Percentiles rank a stretch among this genome's conserved stretches.
Evolutionary conservation across 164 flowering plant species (phyloP).

Genomic region (Vitis vinifera): DNA sequence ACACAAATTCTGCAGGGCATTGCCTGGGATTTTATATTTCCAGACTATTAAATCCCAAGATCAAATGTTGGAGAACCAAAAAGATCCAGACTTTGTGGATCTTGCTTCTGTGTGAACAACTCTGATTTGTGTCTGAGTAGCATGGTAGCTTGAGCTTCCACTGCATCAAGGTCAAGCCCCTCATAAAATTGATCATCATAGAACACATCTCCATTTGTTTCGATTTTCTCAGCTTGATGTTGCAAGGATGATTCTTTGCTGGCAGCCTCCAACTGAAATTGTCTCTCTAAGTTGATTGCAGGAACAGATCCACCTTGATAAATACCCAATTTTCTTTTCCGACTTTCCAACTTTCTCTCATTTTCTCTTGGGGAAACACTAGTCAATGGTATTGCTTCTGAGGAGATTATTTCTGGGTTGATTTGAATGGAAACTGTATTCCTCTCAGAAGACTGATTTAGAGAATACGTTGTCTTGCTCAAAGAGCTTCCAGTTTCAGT

Average conservation of each 20-base stretch:
- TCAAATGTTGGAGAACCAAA: slow-evolving; percentile 73
- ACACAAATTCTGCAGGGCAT: background rate
- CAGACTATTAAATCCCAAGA: slow-evolving; percentile 66
- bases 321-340: slow-evolving; percentile 60
- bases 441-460: slow-evolving; percentile 23
- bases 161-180: slow-evolving; percentile 79
- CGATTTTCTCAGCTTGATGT: slow-evolving; percentile 22
- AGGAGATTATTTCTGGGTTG: slow-evolving; percentile 13
- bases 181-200: slow-evolving; percentile 75
- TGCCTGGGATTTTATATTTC: background rate
- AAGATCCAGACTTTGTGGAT: slow-evolving; percentile 17
- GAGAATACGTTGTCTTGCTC: slow-evolving; percentile 24
- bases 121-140: slow-evolving; percentile 43
- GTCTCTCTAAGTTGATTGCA: slow-evolving; percentile 34
- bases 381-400: slow-evolving; percentile 20
- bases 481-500: slow-evolving; percentile 36
- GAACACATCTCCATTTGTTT: slow-evolving; percentile 21
- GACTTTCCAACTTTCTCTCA: slow-evolving; percentile 29
- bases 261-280: slow-evolving; percentile 25
- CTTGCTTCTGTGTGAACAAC: slow-evolving; percentile 19
- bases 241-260: slow-evolving; percentile 14
- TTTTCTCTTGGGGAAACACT: slow-evolving; percentile 15
- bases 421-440: slow-evolving; percentile 21
- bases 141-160: slow-evolving; percentile 83
- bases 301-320: slow-evolving; percentile 31